phyloP scores from a whole-genome alignment of 768 basidiomycete genomes.

The Termitomyces titanicus region DNA sequence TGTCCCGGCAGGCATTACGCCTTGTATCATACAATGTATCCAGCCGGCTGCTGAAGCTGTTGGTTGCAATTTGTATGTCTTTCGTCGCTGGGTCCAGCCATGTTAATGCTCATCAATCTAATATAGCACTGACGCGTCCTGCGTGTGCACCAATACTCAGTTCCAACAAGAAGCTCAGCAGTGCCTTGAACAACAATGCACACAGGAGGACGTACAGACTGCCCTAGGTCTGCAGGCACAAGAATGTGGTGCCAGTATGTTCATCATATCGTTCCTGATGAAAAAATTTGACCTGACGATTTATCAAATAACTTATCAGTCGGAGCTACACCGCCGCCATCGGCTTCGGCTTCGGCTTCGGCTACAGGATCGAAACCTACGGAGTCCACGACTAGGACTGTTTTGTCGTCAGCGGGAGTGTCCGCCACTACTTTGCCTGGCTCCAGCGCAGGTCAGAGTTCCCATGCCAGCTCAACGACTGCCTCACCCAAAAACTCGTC shows the following conservation, averaged over 20 bases:
- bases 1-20: background rate
- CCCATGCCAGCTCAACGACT: no score
- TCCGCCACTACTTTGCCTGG: background rate
- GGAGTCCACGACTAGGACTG: background rate
- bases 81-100: background rate
- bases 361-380: no score
- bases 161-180: constrained; percentile 17
- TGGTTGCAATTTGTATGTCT: constrained; percentile 2
- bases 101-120: background rate
- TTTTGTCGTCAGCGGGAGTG: background rate
- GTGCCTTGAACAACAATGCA: constrained; percentile 15
- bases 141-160: constrained; percentile 14
- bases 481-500: background rate
- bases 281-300: background rate
- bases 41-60: constrained; percentile 4
- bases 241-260: constrained; percentile 10
- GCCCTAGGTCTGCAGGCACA: constrained; percentile 12
- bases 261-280: background rate
- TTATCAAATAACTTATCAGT: background rate
- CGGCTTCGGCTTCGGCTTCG: no score
- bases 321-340: no score
- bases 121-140: constrained; percentile 7
- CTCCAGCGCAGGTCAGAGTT: background rate
- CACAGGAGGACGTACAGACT: constrained; percentile 4
- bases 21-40: constrained; percentile 8